These are phyloP conservation scores for Wickerhamomyces mucosus DNA, from an alignment of 805 yeast genomes.

Conservation along the genomic window DNA sequence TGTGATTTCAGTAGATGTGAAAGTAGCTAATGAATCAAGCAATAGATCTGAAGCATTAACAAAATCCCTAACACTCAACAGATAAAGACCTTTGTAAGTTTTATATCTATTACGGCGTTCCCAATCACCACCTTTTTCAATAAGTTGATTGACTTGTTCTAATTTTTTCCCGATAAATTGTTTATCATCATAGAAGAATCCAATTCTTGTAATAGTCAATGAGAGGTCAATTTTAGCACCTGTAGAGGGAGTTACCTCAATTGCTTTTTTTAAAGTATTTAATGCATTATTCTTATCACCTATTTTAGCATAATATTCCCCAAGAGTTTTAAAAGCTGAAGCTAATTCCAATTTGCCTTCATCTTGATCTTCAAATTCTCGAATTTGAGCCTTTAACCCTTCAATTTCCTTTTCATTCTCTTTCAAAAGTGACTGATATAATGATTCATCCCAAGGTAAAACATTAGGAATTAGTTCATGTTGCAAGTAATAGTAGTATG, in stretches of 20 bases:
- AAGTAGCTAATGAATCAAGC: constrained; percentile 88
- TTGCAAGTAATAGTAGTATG: constrained; percentile 67
- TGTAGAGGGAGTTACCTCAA: constrained; percentile 71
- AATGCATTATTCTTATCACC: constrained; percentile 73
- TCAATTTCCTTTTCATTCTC: constrained; percentile 48
- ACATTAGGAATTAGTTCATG: constrained; percentile 30
- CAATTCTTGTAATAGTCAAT: constrained; percentile 75
- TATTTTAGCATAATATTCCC: constrained; percentile 78
- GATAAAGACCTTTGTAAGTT: constrained; percentile 80
- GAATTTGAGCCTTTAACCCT: constrained; percentile 33
- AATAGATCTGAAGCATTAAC: constrained; percentile 75
- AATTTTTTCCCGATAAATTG: constrained; percentile 58
- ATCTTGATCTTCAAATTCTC: constrained; percentile 43
- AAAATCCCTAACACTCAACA: constrained; percentile 79
- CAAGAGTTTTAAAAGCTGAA: constrained; percentile 67
- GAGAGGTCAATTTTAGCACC: constrained; percentile 86
- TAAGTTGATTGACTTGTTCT: constrained; percentile 61
- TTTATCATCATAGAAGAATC: constrained; percentile 82
- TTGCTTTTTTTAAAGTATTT: constrained; percentile 57
- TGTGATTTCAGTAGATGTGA: constrained; percentile 85
- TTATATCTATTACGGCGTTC: constrained; percentile 93
- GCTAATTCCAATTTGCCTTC: constrained; percentile 84
- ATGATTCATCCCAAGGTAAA: constrained; percentile 49
- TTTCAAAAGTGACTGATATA: constrained; percentile 40
- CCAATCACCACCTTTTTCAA: constrained; percentile 99